These are phyloP conservation scores for Sanghuangporus baumii DNA, from an alignment of 1,284 basidiomycete genomes.

Conservation along the genomic window DNA sequence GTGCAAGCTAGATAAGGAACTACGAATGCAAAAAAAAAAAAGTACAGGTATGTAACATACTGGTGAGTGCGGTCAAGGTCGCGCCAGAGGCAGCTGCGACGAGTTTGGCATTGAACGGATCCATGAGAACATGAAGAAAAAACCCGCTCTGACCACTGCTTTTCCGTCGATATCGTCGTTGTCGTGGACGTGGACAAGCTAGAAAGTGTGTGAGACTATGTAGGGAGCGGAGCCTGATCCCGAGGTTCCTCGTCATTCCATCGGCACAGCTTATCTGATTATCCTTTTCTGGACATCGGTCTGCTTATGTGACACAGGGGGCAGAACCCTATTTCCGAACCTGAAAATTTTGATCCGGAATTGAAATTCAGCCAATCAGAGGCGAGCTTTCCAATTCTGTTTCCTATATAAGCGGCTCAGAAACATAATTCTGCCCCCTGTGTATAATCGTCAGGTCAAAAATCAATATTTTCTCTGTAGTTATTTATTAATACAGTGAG, in stretches of 20 bases:
- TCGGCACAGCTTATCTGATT: not conserved
- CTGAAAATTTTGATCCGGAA: too few species aligned
- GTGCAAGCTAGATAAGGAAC: slow-evolving; percentile 14
- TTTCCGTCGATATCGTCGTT: not conserved
- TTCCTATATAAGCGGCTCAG: too few species aligned
- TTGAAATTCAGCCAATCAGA: too few species aligned
- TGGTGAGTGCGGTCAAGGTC: slow-evolving; percentile 77
- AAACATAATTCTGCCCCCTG: too few species aligned
- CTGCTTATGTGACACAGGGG: too few species aligned
- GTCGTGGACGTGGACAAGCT: not conserved
- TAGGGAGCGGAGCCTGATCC: not conserved
- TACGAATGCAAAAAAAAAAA: not conserved
- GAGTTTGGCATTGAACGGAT: slow-evolving; percentile 72
- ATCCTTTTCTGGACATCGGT: not conserved
- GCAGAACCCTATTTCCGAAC: too few species aligned
- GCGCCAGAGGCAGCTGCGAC: slow-evolving; percentile 79
- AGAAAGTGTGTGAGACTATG: not conserved
- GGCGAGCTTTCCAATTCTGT: too few species aligned
- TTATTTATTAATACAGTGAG: too few species aligned
- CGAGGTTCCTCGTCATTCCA: not conserved
- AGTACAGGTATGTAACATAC: slow-evolving; percentile 36
- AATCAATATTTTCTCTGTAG: too few species aligned
- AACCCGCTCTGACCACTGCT: not conserved
- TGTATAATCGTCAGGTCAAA: too few species aligned
- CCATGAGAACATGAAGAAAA: slow-evolving; percentile 38